Evolutionary conservation across 1,139 yeast species (phyloP).

Genomic region (Magnusiomyces sp.): DNA sequence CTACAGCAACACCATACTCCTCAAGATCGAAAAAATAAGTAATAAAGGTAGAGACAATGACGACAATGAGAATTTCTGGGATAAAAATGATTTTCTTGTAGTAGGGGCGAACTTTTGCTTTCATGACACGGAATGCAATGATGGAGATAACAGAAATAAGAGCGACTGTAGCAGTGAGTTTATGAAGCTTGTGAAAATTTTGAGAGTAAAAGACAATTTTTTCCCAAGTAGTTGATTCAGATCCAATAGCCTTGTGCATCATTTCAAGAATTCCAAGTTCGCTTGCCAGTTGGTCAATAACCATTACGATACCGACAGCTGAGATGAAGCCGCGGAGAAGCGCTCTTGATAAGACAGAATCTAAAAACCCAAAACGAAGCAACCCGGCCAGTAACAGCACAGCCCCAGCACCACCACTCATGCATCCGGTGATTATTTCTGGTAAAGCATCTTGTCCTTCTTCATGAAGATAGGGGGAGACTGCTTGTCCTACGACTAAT

Average conservation of each 20-base stretch:
- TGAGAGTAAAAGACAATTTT: constrained; percentile 52
- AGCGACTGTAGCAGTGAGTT: constrained; percentile 29
- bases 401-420: constrained; percentile 73
- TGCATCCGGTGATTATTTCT: constrained; percentile 58
- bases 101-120: constrained; percentile 10
- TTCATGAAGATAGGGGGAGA: constrained; percentile 40
- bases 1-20: constrained; percentile 49
- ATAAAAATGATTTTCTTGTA: constrained; percentile 34
- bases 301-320: constrained; percentile 90
- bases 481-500: constrained; percentile 83
- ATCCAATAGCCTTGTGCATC: constrained; percentile 42
- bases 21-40: constrained; percentile 51
- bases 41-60: constrained; percentile 51
- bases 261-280: constrained; percentile 54
- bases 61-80: constrained; percentile 80
- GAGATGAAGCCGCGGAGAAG: constrained; percentile 81
- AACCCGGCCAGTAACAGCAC: constrained; percentile 69
- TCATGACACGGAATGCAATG: constrained; percentile 23
- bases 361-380: constrained; percentile 78
- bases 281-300: constrained; percentile 64
- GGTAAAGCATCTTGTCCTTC: constrained; percentile 41
- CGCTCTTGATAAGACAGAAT: constrained; percentile 76
- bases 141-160: constrained; percentile 28
- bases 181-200: constrained; percentile 34
- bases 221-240: constrained; percentile 63